Percentiles rank a stretch among this genome's conserved stretches.
Conservation (phyloP, 768 basidiomycete genomes). For the Tylopilus balloui region DNA sequence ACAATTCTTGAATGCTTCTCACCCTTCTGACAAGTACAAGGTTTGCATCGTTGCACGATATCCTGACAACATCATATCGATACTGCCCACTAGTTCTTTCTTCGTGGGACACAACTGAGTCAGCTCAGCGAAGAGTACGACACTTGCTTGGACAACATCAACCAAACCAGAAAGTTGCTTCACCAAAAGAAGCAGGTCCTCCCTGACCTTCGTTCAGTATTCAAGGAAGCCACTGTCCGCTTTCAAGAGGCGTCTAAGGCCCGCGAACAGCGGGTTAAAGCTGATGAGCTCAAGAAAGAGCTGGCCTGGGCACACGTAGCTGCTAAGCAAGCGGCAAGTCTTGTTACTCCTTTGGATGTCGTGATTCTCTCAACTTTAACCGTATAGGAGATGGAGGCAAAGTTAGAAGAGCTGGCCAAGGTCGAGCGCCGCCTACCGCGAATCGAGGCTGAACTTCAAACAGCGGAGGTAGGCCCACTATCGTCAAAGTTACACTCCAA, state of each 20-base stretch:
- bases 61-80: background rate
- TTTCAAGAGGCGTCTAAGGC: slow-evolving; percentile 75
- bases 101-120: slow-evolving; percentile 85
- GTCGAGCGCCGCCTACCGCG: slow-evolving; percentile 36
- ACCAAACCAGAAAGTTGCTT: slow-evolving; percentile 60
- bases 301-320: slow-evolving; percentile 85
- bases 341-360: background rate
- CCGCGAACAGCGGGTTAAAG: slow-evolving; percentile 61
- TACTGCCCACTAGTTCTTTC: slow-evolving; percentile 67
- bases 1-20: slow-evolving; percentile 82
- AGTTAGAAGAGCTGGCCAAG: slow-evolving; percentile 40
- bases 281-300: slow-evolving; percentile 70
- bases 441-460: slow-evolving; percentile 36
- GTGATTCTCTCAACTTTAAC: background rate
- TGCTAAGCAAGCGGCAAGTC: slow-evolving; percentile 58
- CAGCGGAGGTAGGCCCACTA: slow-evolving; percentile 33
- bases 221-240: slow-evolving; percentile 53
- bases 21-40: slow-evolving; percentile 83
- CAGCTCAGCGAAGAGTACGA: slow-evolving; percentile 88
- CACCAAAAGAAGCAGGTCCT: slow-evolving; percentile 70
- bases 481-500: slow-evolving; percentile 2
- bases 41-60: slow-evolving; percentile 36
- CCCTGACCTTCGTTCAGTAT: slow-evolving; percentile 64
- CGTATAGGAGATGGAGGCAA: slow-evolving; percentile 40
- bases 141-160: slow-evolving; percentile 66